Conservation (phyloP, 192 early-diverging fungal species). For the Chytriomyces sp. region DNA sequence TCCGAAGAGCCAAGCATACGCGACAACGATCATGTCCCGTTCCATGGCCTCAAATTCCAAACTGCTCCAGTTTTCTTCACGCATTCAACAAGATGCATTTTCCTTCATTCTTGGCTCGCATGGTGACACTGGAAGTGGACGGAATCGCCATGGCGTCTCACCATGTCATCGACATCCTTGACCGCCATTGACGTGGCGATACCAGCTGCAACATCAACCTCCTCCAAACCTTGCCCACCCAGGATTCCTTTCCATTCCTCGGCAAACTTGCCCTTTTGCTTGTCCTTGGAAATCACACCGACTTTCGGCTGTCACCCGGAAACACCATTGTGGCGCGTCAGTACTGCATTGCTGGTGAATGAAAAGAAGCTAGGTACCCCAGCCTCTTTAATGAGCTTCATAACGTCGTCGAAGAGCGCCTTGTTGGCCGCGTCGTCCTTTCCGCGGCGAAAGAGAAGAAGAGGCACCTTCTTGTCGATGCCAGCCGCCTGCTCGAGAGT, state of each 20-base stretch:
- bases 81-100: too few relatives aligned
- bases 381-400: constrained; percentile 41
- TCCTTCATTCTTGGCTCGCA: too few relatives aligned
- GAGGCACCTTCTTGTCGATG: constrained; percentile 49
- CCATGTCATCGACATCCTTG: constrained; percentile 92
- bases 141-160: constrained; percentile 39
- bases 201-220: constrained; percentile 72
- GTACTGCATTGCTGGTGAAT: neutral
- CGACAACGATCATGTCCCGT: too few relatives aligned
- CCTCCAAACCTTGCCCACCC: constrained; percentile 56
- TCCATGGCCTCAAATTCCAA: too few relatives aligned
- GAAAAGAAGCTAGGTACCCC: constrained; percentile 3
- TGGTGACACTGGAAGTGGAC: neutral
- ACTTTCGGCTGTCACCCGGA: constrained; percentile 56
- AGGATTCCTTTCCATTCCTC: constrained; percentile 77
- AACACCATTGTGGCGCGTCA: too few relatives aligned
- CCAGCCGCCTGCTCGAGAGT: constrained; percentile 53
- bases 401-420: constrained; percentile 58
- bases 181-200: constrained; percentile 73
- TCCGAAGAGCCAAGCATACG: too few relatives aligned
- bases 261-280: constrained; percentile 71
- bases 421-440: constrained; percentile 80
- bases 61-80: too few relatives aligned
- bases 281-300: constrained; percentile 81
- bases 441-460: constrained; percentile 60